Evolutionary conservation across 768 basidiomycete species (phyloP), one percentile per base, ranked within the genome.

Genomic region (Jaapia argillacea): DNA sequence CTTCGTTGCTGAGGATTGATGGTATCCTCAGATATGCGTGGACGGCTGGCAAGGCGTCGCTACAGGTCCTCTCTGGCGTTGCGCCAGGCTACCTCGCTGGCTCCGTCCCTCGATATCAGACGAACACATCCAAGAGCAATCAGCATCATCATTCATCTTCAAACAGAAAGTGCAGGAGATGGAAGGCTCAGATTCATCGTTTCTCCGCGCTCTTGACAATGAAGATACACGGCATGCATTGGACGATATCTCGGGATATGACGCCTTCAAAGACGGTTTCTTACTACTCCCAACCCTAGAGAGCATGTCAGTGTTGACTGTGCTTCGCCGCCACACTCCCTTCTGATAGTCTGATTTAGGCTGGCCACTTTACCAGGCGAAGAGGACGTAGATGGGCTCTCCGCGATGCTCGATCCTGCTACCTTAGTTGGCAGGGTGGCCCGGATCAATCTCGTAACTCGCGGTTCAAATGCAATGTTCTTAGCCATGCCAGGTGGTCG

Each of bases 201-300:
- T 63, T 48, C 42, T 55, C 14, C 52, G 54, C 10, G 53, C 54
- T 1, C 38, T 63, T 7, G 56, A 62, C 31, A 38, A 51, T 16
- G 60, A 60, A 28, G 58, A 57, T 33, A 55, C 59, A 4, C 54
- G 62, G 21, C 50, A 50, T n/a, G 50, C 58, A 6, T 53, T 64
- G 18, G 55, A 62, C 40, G 60, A 64, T 28, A 50, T 63, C 12
- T 58, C 56, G 1, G 51, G 54, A 18, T 63, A 61, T 49, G 56
- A 64, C 42, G 57, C 62, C 2, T 57, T 63, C 46, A 52, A 48
- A 6, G 60, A 64, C 37, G 61, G 59, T 23, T 64, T 63, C 48
- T 50, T 64, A 12, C 42, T 64, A 5, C 44, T 62, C 20, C 61
- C 63, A 6, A 58, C 62, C 10, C 53, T 63, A 22, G 56, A 64